Base-by-base conservation (phyloP, 2,329 filamentous ascomycete genomes). In the Phaeomoniella chlamydospora region DNA sequence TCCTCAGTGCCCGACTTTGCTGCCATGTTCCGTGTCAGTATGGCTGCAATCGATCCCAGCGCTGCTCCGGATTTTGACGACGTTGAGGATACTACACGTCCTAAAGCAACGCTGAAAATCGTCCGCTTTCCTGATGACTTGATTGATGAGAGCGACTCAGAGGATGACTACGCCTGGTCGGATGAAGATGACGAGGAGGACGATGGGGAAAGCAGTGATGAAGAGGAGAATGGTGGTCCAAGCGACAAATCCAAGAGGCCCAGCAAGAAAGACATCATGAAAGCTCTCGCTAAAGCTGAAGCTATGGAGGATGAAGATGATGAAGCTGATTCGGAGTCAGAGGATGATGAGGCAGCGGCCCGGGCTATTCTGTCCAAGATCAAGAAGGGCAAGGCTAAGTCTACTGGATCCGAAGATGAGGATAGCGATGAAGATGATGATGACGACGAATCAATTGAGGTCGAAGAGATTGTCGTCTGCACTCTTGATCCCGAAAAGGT, bases 1-100 rank as follows among this genome's bases (percentile, higher is more conserved):
- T 9, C n/a, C 22, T n/a, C 22, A 39, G 67, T 77, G 44, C 70
- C 77, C 44, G 77, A 88, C 47, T 79, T 88, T 51, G 82, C 83
- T 55, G 83, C 85, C 41, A 82, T 82, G 58, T 92, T 94, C 66
- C 85, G 85, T 58, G 85, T 98, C 55, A 96, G 87, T 52, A 98
- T 98, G 90, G 90, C 92, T 52, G 90, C 90, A 46, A 80, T 98
- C 57, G 88, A 98, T 57, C 90, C 90, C 39, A 85, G 75, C 52
- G 82, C 82, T 50, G 69, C 75, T 49, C 71, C 77, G 22, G 72
- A 84, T 57, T 68, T 68, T 40, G 76, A 78, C 47, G 68, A 69
- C 39, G 70, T 72, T 36, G 70, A 68, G 49, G 74, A 77, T 41
- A 72, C 72, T 49, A 59, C 63, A 39, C 61, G 76, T 42, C 72